Evolutionary conservation across 164 flowering plant genomes (phyloP), one percentile per base, ranked within the genome.

Genomic region (Berberis thunbergii): DNA sequence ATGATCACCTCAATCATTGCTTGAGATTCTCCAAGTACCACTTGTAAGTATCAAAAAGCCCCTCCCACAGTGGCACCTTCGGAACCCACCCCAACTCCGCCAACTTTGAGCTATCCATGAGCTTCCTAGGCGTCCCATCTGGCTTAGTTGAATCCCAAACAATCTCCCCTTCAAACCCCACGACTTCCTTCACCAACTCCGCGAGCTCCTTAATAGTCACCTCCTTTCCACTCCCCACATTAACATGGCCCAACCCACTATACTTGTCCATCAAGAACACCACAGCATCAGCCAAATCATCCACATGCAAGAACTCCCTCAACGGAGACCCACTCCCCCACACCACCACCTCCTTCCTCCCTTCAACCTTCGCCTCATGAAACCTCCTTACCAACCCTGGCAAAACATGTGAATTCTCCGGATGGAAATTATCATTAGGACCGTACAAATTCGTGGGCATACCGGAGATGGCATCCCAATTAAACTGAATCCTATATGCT

Each of bases 121-220:
- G 83, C 87, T 93, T 93, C 72, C 98, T 76, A 0, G 97, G 97
- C 1, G 98, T 90, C 60, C 97, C 98, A 72, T 93, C 97, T 0
- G 98, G 98, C 84, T 88, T 93, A 0, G 80, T 71, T 7, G 75
- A 54, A 63, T 93, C 97, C 98, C 98, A 93, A 64, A 84, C 84
- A 54, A 93, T 79, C 69, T 82, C 81, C 10, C 97, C 97, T 43
- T 81, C 77, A 69, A 85, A 88, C 39, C 86, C 96, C 6, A 90
- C 98, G 2, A 88, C 92, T 57, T 90, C 91, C 81, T 85, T 93
- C 69, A 90, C 84, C 65, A 84, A 63, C 76, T 90, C 97, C 0
- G 96, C 97, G 63, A 90, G 75, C 69, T 88, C 96, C 80, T 82
- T 88, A 42, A 93, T 88, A 2, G 76, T 80, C 10, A 93, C 97